Evolutionary conservation across 495 filamentous ascomycete species (phyloP).

Genomic region (Elasticomyces elasticus): DNA sequence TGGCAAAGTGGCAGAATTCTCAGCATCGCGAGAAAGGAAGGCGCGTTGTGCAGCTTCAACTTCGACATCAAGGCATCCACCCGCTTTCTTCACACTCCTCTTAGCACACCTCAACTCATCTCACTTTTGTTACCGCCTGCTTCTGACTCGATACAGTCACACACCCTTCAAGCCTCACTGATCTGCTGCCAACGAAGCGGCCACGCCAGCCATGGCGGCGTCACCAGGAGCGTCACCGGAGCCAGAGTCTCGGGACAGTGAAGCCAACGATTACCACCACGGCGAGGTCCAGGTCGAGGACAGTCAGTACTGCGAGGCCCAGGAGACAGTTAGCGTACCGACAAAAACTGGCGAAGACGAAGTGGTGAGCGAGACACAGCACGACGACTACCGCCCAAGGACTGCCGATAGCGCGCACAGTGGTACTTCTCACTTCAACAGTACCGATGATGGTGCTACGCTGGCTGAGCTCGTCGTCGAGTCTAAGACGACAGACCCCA

Average conservation of each 20-base stretch:
- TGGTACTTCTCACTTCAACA: background rate
- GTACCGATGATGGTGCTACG: background rate
- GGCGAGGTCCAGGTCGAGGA: background rate
- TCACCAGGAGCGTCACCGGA: background rate
- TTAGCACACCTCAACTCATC: too few species aligned
- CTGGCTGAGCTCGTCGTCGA: background rate
- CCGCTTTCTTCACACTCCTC: too few species aligned
- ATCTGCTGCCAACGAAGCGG: background rate
- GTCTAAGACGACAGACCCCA: background rate
- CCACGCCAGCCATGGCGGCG: background rate
- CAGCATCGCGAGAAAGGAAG: too few species aligned
- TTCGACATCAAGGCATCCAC: too few species aligned
- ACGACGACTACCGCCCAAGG: background rate
- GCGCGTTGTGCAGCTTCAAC: too few species aligned
- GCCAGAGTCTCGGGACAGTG: background rate
- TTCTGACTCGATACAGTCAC: too few species aligned
- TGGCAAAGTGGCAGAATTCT: too few species aligned
- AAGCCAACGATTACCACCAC: background rate
- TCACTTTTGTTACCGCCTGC: background rate
- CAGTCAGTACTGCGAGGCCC: background rate
- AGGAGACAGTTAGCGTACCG: background rate
- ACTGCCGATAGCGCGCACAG: background rate
- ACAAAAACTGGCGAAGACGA: background rate
- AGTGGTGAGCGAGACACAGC: background rate
- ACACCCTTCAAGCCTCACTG: background rate